These are phyloP conservation scores for Spergularia bocconei DNA, from an alignment of 148 eudicot species.

Conservation along the genomic window DNA sequence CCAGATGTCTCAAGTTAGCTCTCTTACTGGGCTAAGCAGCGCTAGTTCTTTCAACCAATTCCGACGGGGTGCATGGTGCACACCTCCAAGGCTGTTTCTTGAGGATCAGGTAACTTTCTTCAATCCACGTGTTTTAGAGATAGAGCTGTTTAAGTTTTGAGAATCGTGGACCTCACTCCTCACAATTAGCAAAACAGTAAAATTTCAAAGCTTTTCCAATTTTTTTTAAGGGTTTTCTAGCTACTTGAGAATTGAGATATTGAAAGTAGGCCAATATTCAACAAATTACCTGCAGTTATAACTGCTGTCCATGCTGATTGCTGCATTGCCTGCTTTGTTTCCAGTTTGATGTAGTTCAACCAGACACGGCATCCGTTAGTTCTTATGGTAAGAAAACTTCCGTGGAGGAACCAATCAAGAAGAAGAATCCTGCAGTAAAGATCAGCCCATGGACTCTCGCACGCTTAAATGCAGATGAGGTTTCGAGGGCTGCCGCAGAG, in stretches of 20 bases:
- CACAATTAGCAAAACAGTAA: background rate
- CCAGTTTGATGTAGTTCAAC: conserved; percentile 94
- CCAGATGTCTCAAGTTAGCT: conserved; percentile 93
- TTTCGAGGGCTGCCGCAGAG: conserved; percentile 89
- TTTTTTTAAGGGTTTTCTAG: too few relatives aligned
- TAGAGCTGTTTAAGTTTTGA: background rate
- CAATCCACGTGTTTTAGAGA: background rate
- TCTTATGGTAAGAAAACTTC: conserved; percentile 68
- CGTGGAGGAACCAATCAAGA: conserved; percentile 64
- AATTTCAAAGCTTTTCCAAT: too few relatives aligned
- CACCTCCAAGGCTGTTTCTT: conserved; percentile 87
- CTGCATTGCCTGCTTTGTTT: conserved; percentile 22
- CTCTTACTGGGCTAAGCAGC: conserved; percentile 94
- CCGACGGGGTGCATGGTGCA: conserved; percentile 92
- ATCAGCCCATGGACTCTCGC: conserved; percentile 98
- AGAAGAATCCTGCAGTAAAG: conserved; percentile 78
- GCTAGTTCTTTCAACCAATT: conserved; percentile 87
- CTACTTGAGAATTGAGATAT: too few relatives aligned
- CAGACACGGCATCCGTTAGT: conserved; percentile 86
- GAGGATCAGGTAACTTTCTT: conserved; percentile 75
- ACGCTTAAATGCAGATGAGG: conserved; percentile 87
- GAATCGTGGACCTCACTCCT: background rate
- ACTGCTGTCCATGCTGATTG: conserved; percentile 12
- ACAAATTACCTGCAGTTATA: background rate
- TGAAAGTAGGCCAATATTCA: too few relatives aligned